Evolutionary conservation across 1,284 basidiomycete genomes (phyloP), one percentile per base, ranked within the genome.

Genomic region (Stygiomarasmius scandens): DNA sequence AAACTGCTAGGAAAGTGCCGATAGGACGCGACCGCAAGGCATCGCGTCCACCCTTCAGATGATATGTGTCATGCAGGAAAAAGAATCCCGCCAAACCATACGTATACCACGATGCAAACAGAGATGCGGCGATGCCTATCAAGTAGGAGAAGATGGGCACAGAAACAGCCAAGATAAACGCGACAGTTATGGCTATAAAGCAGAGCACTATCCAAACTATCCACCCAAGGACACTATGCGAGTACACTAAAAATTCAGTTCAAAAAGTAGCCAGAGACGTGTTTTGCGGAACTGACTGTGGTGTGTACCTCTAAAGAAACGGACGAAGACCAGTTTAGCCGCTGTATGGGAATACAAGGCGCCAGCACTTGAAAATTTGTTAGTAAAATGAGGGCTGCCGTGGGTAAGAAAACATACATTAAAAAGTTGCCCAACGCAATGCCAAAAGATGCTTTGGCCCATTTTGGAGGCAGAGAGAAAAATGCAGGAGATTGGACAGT

Each of bases 261-360:
- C 8, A 41, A 41, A 41, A 19, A 22, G 29, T 36, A 47, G 34
- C 19, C 11, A 14, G 5, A 32, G 16, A 29, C 5, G 19, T n/a
- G 19, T 52, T 38, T 3, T 1, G 8, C 29, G 22, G 19, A 54
- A 46, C 45, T 55, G 14, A 49, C 51, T 67, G 66, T 89, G 87
- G 14, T 71, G 69, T 6, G 82, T 78, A 58, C 78, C 76, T n/a
- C 84, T 78, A 65, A 89, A 82, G 54, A 82, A 62, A 10, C 85
- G 78, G 55, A 89, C 76, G 64, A 89, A 87, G 49, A 87, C 64
- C 46, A 85, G 78, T 66, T 87, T 87, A 24, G 83, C 81, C 4
- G 82, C 77, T 1, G 80, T 77, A 65, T 86, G 82, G 14, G 76
- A 68, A 64, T 79, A 84, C 10, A 85, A 66, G 8, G 73, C 75